Conservation (phyloP, 805 yeast species). For the Candida orba region DNA sequence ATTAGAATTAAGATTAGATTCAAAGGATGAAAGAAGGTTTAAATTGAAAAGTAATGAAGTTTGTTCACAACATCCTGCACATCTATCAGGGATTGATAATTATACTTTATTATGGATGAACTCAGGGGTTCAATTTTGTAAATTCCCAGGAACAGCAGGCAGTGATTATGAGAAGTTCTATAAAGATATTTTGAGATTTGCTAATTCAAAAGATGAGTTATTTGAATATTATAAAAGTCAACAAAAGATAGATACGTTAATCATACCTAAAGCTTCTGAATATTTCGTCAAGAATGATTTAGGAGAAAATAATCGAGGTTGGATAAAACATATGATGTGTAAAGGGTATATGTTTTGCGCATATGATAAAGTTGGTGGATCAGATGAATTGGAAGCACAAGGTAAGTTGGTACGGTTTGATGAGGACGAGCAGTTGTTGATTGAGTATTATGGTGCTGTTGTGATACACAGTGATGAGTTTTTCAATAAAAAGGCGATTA, state of each 20-base stretch:
- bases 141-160: conserved; percentile 24
- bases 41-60: conserved; percentile 31
- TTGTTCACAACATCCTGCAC: conserved; percentile 58
- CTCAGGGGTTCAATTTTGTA: conserved; percentile 49
- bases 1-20: conserved; percentile 10
- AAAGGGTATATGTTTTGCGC: conserved; percentile 53
- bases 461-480: too few species aligned
- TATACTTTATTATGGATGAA: conserved; percentile 50
- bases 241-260: conserved; percentile 34
- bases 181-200: conserved; percentile 7
- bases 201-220: conserved; percentile 17
- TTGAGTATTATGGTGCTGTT: too few species aligned
- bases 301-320: conserved; percentile 32
- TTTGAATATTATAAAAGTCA: conserved; percentile 29
- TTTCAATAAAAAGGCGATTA: too few species aligned
- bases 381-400: too few species aligned
- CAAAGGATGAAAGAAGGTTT: conserved; percentile 11
- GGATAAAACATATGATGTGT: conserved; percentile 44
- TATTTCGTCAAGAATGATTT: conserved; percentile 25
- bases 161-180: conserved; percentile 25
- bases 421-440: too few species aligned
- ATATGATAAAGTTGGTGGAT: conserved; percentile 41
- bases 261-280: conserved; percentile 44
- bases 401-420: too few species aligned
- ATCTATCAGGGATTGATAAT: conserved; percentile 41